Evolutionary conservation across 805 yeast genomes (phyloP).

Genomic region (Clavispora santaluciae): DNA sequence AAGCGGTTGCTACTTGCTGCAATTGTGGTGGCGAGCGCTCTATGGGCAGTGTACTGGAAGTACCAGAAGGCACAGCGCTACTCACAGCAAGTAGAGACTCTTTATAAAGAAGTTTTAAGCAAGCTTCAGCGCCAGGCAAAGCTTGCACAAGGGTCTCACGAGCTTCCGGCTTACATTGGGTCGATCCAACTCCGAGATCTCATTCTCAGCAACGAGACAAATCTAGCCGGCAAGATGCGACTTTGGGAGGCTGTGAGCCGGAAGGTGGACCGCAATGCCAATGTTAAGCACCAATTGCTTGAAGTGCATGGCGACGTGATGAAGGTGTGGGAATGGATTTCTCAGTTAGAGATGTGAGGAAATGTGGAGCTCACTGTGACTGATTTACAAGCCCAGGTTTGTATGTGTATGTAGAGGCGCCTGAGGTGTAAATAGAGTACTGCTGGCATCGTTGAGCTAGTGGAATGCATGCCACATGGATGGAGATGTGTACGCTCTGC

Average conservation of each 20-base stretch:
- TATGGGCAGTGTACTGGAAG: constrained; percentile 25
- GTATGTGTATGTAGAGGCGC: neutral
- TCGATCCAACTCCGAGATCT: constrained; percentile 70
- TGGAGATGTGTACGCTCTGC: no score
- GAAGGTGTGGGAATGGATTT: constrained; percentile 84
- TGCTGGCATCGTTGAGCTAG: no score
- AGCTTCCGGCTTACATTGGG: constrained; percentile 49
- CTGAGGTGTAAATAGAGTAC: no score
- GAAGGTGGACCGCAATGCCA: constrained; percentile 60
- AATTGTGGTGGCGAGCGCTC: constrained; percentile 7
- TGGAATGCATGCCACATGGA: no score
- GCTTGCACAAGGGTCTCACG: constrained; percentile 20
- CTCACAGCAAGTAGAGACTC: constrained; percentile 38
- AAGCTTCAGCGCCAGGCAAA: constrained; percentile 47
- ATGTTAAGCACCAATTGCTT: constrained; percentile 54
- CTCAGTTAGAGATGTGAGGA: neutral
- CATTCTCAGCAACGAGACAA: constrained; percentile 40
- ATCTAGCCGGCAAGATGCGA: constrained; percentile 28
- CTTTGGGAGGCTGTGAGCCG: constrained; percentile 58
- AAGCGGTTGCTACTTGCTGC: constrained; percentile 14
- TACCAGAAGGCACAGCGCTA: constrained; percentile 33
- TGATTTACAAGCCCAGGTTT: no score
- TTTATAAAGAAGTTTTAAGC: constrained; percentile 44
- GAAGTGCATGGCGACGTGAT: constrained; percentile 86
- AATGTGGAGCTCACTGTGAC: no score